Percentiles rank a stretch among this genome's conserved stretches.
Evolutionary conservation across 176 grass and related monocot species (phyloP).

Genomic region (Ensete ventricosum): DNA sequence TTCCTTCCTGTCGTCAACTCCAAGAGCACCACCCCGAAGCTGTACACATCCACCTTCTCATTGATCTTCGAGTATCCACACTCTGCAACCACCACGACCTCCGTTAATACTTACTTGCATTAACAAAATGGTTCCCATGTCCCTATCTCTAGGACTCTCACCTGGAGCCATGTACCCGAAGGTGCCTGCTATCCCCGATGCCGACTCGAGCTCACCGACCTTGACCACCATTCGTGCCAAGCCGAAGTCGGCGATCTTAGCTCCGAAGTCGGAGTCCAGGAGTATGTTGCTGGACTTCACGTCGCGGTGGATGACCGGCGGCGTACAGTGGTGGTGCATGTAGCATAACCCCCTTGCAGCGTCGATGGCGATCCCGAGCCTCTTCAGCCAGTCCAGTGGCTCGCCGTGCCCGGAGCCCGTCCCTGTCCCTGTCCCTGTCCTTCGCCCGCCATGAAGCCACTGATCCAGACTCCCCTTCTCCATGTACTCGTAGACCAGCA

Average conservation of each 20-base stretch:
- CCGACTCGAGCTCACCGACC: conserved; percentile 23
- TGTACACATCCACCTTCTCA: conserved; percentile 56
- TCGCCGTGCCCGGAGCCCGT: neutral
- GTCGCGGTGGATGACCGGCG: conserved; percentile 41
- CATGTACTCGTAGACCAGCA: conserved; percentile 64
- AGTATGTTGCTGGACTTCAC: conserved; percentile 53
- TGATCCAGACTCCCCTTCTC: conserved; percentile 37
- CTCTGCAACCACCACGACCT: conserved; percentile 23
- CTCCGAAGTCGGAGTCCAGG: conserved; percentile 29
- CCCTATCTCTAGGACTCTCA: neutral
- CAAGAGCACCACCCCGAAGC: conserved; percentile 58
- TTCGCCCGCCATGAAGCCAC: conserved; percentile 31
- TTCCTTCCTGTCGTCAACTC: conserved; percentile 33
- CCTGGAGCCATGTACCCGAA: conserved; percentile 68
- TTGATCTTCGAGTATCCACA: conserved; percentile 30
- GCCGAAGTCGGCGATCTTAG: conserved; percentile 50
- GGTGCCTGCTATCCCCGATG: conserved; percentile 31
- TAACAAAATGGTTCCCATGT: too few relatives aligned
- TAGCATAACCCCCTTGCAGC: conserved; percentile 40
- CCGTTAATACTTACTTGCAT: too few relatives aligned
- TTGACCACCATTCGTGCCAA: conserved; percentile 27
- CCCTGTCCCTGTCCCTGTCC: neutral
- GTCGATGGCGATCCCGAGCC: conserved; percentile 37
- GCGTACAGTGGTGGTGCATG: conserved; percentile 46
- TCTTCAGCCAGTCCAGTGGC: conserved; percentile 28